phyloP scores from a whole-genome alignment of 805 yeast genomes.

The Metschnikowia proteae region DNA sequence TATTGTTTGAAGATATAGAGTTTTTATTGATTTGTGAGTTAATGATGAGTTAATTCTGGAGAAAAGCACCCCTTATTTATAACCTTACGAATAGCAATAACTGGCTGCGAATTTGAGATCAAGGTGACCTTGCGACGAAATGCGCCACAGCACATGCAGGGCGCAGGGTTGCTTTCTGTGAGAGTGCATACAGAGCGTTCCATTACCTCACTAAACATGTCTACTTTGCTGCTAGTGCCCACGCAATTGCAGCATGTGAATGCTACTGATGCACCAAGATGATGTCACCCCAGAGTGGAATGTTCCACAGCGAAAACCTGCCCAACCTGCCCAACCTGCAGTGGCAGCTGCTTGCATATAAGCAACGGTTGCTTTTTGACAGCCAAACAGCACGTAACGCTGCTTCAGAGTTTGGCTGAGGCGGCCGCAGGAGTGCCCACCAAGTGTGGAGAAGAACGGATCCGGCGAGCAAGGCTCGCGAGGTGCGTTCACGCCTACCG shows the following conservation, averaged over 20 bases:
- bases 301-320: background rate
- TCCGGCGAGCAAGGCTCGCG: too few species aligned
- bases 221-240: background rate
- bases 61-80: background rate
- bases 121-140: background rate
- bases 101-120: conserved; percentile 5
- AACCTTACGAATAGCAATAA: background rate
- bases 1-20: background rate
- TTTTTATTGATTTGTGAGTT: background rate
- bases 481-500: background rate
- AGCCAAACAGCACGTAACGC: background rate
- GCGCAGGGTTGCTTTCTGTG: conserved; percentile 5
- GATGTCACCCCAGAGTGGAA: background rate
- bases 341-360: too few species aligned
- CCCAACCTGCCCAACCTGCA: background rate
- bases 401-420: too few species aligned
- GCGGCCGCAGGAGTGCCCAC: too few species aligned
- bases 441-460: too few species aligned
- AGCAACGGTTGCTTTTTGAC: background rate
- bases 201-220: conserved; percentile 3
- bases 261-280: background rate
- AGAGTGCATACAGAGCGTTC: background rate
- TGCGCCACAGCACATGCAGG: conserved; percentile 1
- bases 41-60: background rate
- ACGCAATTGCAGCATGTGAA: background rate